Conservation (phyloP, 1,284 basidiomycete species). For the Meripilus lineatus region DNA sequence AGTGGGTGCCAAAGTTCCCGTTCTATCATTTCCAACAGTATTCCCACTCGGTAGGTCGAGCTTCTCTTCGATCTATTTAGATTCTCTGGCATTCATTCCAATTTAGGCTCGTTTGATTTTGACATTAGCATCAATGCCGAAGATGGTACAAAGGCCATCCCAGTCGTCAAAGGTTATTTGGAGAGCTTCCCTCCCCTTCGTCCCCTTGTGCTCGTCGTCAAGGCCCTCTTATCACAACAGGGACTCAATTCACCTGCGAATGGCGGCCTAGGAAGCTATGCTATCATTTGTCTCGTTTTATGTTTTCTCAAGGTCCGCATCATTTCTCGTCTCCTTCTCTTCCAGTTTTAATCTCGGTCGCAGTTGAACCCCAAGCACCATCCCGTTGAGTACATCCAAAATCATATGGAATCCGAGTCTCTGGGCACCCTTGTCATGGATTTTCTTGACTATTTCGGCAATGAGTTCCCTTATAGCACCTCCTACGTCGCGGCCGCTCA, state of each 20-base stretch:
- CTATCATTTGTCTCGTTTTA: slow-evolving; percentile 66
- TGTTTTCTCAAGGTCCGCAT: slow-evolving; percentile 72
- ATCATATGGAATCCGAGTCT: slow-evolving; percentile 34
- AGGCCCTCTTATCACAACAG: slow-evolving; percentile 62
- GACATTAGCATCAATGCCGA: slow-evolving; percentile 68
- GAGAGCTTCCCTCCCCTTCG: slow-evolving; percentile 57
- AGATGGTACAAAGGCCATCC: slow-evolving; percentile 58
- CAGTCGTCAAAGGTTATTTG: slow-evolving; percentile 56
- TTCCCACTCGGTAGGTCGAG: slow-evolving; percentile 31
- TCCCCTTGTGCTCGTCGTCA: slow-evolving; percentile 65
- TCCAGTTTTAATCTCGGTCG: neutral
- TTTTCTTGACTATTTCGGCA: slow-evolving; percentile 43
- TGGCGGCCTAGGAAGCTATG: slow-evolving; percentile 73
- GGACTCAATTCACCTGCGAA: slow-evolving; percentile 70
- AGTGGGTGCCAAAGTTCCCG: slow-evolving; percentile 50
- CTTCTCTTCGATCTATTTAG: neutral
- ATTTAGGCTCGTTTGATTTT: slow-evolving; percentile 52
- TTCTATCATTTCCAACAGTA: slow-evolving; percentile 51
- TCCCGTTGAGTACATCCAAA: slow-evolving; percentile 29
- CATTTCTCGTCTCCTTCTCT: slow-evolving; percentile 8
- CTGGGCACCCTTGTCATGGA: slow-evolving; percentile 41
- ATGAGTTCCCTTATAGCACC: slow-evolving; percentile 36
- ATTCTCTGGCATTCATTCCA: neutral
- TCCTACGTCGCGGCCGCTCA: slow-evolving; percentile 37
- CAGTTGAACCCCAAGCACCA: slow-evolving; percentile 38